phyloP scores from a whole-genome alignment of 495 filamentous ascomycete genomes.

The Penicillium simplicissimum region DNA sequence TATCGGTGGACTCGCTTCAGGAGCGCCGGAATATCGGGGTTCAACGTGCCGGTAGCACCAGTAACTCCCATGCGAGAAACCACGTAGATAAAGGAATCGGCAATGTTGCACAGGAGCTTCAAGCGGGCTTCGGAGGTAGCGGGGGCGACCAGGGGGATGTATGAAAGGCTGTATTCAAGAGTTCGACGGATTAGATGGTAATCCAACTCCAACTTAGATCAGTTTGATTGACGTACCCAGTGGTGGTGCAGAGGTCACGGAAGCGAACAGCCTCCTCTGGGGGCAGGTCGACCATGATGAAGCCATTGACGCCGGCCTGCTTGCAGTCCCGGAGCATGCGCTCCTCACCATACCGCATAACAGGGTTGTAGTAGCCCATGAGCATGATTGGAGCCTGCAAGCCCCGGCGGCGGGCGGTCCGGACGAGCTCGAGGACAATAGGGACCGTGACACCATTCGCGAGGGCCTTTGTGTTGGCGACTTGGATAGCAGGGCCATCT shows the following conservation, averaged over 20 bases:
- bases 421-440: conserved; percentile 75
- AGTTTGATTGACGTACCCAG: conserved; percentile 54
- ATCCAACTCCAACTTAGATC: neutral
- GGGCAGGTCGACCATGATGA: conserved; percentile 95
- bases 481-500: conserved; percentile 93
- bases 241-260: conserved; percentile 75
- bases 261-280: conserved; percentile 96
- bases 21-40: conserved; percentile 74
- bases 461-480: conserved; percentile 83
- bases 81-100: conserved; percentile 99
- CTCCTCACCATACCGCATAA: conserved; percentile 92
- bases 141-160: conserved; percentile 92
- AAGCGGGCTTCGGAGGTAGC: conserved; percentile 89
- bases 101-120: conserved; percentile 93
- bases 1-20: conserved; percentile 84
- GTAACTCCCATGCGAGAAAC: conserved; percentile 98
- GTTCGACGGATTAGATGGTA: neutral
- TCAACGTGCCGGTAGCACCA: conserved; percentile 81
- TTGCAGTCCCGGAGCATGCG: conserved; percentile 81
- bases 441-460: conserved; percentile 83
- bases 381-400: conserved; percentile 80
- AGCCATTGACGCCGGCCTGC: conserved; percentile 88
- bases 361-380: conserved; percentile 99
- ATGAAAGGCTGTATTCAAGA: conserved; percentile 66
- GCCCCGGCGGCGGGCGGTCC: conserved; percentile 71